Conservation (phyloP, 805 yeast species). For the Sugiyamaella smithiae region DNA sequence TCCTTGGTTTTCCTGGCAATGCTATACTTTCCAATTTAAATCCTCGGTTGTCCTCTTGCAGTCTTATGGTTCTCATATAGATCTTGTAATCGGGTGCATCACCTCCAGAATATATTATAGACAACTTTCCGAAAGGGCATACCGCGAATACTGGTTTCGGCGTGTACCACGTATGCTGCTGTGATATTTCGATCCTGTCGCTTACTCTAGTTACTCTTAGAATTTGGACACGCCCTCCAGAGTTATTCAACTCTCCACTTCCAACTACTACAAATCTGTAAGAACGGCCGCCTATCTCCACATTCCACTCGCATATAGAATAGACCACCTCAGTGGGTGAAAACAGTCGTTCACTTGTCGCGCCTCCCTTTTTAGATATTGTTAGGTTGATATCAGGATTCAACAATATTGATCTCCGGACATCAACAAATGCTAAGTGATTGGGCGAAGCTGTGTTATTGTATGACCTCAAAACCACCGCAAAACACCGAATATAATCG, state of each 20-base stretch:
- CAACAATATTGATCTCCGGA: background rate
- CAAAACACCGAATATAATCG: constrained; percentile 17
- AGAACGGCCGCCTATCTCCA: constrained; percentile 5
- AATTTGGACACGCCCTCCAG: constrained; percentile 13
- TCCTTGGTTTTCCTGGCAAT: constrained; percentile 5
- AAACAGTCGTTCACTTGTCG: constrained; percentile 2
- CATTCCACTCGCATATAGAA: constrained; percentile 17
- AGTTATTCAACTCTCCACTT: constrained; percentile 2
- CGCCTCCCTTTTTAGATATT: background rate
- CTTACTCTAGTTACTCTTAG: constrained; percentile 15
- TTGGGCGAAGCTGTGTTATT: background rate
- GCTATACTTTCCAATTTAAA: constrained; percentile 1
- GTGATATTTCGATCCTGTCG: constrained; percentile 9
- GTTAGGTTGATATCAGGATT: background rate
- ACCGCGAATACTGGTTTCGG: constrained; percentile 9
- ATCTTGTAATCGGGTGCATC: constrained; percentile 2
- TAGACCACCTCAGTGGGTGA: constrained; percentile 12
- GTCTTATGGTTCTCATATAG: background rate
- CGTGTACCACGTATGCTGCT: constrained; percentile 13
- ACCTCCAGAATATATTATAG: constrained; percentile 1
- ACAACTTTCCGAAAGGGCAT: constrained; percentile 1
- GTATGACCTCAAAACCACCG: constrained; percentile 12
- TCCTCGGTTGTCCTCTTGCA: background rate
- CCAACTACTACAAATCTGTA: constrained; percentile 20
- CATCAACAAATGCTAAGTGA: constrained; percentile 17